phyloP scores from a whole-genome alignment of 768 basidiomycete species.

The Vishniacozyma victoriae region DNA sequence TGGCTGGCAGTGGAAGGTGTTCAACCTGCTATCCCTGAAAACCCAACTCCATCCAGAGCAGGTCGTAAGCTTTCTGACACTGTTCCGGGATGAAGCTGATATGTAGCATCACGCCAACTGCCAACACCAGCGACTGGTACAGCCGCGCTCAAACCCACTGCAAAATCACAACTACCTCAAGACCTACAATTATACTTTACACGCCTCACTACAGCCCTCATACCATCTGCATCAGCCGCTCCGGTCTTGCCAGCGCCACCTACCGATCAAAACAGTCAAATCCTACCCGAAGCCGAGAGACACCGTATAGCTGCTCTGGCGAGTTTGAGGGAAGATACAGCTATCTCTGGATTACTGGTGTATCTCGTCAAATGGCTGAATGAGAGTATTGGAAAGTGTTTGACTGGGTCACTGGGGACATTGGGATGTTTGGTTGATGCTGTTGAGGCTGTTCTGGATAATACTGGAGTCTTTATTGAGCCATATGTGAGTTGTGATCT shows the following conservation, averaged over 20 bases:
- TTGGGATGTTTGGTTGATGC: slow-evolving; percentile 82
- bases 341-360: slow-evolving; percentile 81
- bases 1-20: slow-evolving; percentile 99
- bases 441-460: slow-evolving; percentile 75
- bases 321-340: slow-evolving; percentile 80
- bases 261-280: slow-evolving; percentile 49
- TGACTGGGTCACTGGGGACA: slow-evolving; percentile 55
- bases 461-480: slow-evolving; percentile 83
- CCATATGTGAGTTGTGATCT: slow-evolving; percentile 80
- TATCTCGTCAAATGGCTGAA: slow-evolving; percentile 94
- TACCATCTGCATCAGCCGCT: slow-evolving; percentile 51
- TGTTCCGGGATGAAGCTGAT: neutral
- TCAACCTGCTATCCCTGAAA: slow-evolving; percentile 92
- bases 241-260: slow-evolving; percentile 7
- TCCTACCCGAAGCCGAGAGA: slow-evolving; percentile 45
- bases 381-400: slow-evolving; percentile 64
- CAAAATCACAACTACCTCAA: slow-evolving; percentile 85
- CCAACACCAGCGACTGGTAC: slow-evolving; percentile 22
- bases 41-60: slow-evolving; percentile 55
- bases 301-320: slow-evolving; percentile 86
- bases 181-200: slow-evolving; percentile 94
- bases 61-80: slow-evolving; percentile 24
- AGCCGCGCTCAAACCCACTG: slow-evolving; percentile 57
- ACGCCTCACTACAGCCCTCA: slow-evolving; percentile 74
- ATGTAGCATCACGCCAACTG: slow-evolving; percentile 18